A percentile compares a stretch with the other conserved stretches of the same genome.
phyloP scores from a whole-genome alignment of 2,329 filamentous ascomycete species.

The Alternaria viburni region DNA sequence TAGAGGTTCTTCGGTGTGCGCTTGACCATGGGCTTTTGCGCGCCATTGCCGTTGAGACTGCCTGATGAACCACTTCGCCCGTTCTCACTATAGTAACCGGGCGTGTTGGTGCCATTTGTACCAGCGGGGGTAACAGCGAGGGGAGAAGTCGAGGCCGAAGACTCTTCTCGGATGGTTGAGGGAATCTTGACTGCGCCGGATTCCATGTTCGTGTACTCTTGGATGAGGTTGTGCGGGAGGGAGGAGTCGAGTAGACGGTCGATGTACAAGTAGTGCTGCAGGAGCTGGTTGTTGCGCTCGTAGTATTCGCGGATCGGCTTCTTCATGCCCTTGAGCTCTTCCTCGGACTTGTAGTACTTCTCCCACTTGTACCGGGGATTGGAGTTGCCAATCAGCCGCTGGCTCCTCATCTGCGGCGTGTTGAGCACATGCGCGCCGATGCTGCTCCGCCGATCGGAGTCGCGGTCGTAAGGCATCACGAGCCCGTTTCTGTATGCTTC shows the following conservation, averaged over 20 bases:
- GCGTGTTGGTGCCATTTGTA: constrained; percentile 14
- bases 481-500: constrained; percentile 36
- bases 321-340: constrained; percentile 73
- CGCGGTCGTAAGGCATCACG: constrained; percentile 42
- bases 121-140: constrained; percentile 18
- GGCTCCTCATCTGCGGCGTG: constrained; percentile 75
- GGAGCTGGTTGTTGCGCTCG: constrained; percentile 83
- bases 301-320: constrained; percentile 84
- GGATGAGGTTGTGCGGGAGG: constrained; percentile 87
- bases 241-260: constrained; percentile 89
- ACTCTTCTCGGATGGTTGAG: constrained; percentile 77
- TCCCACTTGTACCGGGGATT: constrained; percentile 88
- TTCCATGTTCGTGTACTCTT: constrained; percentile 78
- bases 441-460: constrained; percentile 50
- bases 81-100: constrained; percentile 20
- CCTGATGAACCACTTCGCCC: constrained; percentile 8
- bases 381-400: constrained; percentile 85
- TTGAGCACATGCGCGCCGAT: constrained; percentile 52
- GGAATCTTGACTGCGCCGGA: constrained; percentile 68
- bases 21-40: constrained; percentile 42
- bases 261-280: constrained; percentile 93
- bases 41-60: constrained; percentile 35
- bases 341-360: constrained; percentile 82
- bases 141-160: constrained; percentile 35
- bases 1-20: constrained; percentile 84